phyloP scores from a whole-genome alignment of 2,329 filamentous ascomycete genomes.

The Westerdykella ornata region DNA sequence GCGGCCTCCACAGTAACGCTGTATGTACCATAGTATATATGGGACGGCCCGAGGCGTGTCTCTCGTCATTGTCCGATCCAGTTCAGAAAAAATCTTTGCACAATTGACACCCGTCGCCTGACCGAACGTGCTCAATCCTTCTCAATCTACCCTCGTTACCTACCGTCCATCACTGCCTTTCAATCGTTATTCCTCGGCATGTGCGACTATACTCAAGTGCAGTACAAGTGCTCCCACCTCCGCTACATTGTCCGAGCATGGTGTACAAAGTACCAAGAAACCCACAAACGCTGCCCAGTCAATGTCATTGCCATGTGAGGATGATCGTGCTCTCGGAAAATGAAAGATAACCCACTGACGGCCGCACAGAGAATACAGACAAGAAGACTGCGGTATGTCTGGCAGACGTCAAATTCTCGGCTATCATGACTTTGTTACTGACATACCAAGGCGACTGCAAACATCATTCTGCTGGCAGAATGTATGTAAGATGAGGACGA shows the following conservation, averaged over 20 bases:
- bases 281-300: constrained; percentile 50
- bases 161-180: constrained; percentile 21
- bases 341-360: no score
- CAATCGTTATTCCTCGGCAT: constrained; percentile 30
- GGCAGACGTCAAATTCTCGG: not conserved
- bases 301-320: constrained; percentile 49
- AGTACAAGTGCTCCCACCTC: constrained; percentile 51
- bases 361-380: constrained; percentile 39
- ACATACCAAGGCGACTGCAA: constrained; percentile 30
- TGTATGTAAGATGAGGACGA: constrained; percentile 5
- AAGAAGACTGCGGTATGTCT: constrained; percentile 43
- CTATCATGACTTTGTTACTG: constrained; percentile 7
- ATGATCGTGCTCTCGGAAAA: no score
- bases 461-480: constrained; percentile 14
- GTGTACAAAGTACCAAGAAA: constrained; percentile 50
- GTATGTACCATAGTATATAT: no score
- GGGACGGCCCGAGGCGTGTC: constrained; percentile 12
- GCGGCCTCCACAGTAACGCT: no score
- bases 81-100: constrained; percentile 2
- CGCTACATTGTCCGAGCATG: constrained; percentile 52
- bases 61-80: constrained; percentile 7
- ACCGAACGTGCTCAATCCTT: constrained; percentile 4
- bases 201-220: constrained; percentile 56
- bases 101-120: not conserved
- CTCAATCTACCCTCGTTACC: not conserved